Evolutionary conservation across 108 stramenopile genomes (phyloP).

Genomic region (Tribonema minus): DNA sequence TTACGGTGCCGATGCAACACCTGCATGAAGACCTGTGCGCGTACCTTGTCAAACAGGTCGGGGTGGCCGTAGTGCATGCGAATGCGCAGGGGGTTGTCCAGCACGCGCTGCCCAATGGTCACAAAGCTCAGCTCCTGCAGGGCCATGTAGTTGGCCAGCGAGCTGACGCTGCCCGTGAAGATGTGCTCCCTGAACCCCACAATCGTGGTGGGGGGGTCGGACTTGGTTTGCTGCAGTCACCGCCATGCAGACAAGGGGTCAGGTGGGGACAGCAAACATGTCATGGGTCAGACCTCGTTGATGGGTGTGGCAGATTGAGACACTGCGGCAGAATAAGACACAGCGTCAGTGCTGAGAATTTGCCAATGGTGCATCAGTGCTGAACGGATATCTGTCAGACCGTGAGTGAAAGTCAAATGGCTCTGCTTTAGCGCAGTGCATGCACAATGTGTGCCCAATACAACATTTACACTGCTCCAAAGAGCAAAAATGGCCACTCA

Average conservation of each 20-base stretch:
- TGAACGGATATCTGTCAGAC: no score
- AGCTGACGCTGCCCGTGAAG: constrained; percentile 94
- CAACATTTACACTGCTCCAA: not conserved
- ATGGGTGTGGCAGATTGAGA: no score
- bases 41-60: constrained; percentile 88
- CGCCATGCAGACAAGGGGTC: no score
- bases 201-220: constrained; percentile 74
- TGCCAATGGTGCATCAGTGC: no score
- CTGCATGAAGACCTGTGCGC: no score
- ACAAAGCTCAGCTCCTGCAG: constrained; percentile 94
- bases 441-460: not conserved
- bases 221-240: not conserved
- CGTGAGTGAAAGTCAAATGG: no score
- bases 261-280: no score
- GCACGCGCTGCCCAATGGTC: constrained; percentile 91
- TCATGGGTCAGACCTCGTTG: no score
- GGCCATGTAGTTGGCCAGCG: constrained; percentile 97
- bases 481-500: not conserved
- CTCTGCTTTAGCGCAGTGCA: no score
- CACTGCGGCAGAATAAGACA: no score
- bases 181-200: constrained; percentile 96
- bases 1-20: no score
- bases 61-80: constrained; percentile 97
- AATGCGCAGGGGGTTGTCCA: constrained; percentile 83
- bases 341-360: no score